phyloP scores from a whole-genome alignment of 2,329 filamentous ascomycete genomes.

The Sphaceloma murrayae region DNA sequence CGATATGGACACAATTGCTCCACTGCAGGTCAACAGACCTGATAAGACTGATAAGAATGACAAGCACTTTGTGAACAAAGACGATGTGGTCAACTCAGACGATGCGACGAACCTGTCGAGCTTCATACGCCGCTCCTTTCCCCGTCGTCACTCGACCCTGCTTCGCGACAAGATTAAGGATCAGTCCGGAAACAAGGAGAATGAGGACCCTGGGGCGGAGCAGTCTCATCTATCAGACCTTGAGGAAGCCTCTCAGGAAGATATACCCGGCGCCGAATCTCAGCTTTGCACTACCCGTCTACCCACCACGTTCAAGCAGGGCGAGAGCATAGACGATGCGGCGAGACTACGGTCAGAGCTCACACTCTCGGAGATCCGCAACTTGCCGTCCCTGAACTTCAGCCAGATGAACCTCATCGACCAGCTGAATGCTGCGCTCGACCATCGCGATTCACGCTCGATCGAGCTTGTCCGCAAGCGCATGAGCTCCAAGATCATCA shows the following conservation, averaged over 20 bases:
- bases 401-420: constrained; percentile 39
- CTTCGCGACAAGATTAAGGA: constrained; percentile 14
- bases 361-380: constrained; percentile 30
- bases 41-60: too few species aligned
- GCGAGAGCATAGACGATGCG: constrained; percentile 20
- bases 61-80: constrained; percentile 6
- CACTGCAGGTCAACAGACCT: constrained; percentile 27
- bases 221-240: constrained; percentile 33
- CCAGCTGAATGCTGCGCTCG: constrained; percentile 37
- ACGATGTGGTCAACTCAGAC: background rate
- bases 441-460: constrained; percentile 32
- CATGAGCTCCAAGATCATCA: constrained; percentile 26
- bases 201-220: constrained; percentile 1
- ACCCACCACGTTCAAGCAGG: constrained; percentile 1
- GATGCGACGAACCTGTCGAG: constrained; percentile 18
- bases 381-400: constrained; percentile 41
- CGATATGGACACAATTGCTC: constrained; percentile 26
- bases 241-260: constrained; percentile 42
- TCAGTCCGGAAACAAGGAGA: constrained; percentile 3
- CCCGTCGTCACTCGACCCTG: constrained; percentile 18
- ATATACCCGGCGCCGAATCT: constrained; percentile 31
- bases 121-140: constrained; percentile 21
- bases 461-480: constrained; percentile 28
- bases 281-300: constrained; percentile 18
- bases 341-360: constrained; percentile 14